Conservation (phyloP, 73 alveolate species). For the Paramecium caudatum region DNA sequence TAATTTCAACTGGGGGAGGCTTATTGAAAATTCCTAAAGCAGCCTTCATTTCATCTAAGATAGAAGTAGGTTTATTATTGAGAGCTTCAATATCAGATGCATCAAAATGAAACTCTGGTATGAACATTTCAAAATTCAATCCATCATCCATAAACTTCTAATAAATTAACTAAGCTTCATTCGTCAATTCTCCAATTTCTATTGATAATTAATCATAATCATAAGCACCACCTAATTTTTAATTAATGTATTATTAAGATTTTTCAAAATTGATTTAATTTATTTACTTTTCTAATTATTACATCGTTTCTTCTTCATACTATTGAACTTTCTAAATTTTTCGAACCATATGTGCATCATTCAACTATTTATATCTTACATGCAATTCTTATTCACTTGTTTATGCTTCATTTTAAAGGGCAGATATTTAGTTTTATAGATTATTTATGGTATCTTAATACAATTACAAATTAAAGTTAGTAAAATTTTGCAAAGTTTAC, state of each 20-base stretch:
- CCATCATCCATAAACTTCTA: background rate
- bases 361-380: conserved; percentile 52
- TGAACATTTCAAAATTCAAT: conserved; percentile 18
- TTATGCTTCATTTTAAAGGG: conserved; percentile 40
- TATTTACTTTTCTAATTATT: conserved; percentile 5
- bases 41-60: conserved; percentile 59
- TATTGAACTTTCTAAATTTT: background rate
- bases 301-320: conserved; percentile 32
- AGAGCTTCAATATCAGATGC: background rate
- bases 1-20: conserved; percentile 10
- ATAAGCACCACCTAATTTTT: conserved; percentile 51
- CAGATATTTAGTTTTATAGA: conserved; percentile 42
- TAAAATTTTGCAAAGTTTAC: background rate
- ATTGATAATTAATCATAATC: conserved; percentile 16
- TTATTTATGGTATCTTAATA: conserved; percentile 53
- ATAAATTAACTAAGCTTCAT: background rate
- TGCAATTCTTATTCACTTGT: conserved; percentile 57
- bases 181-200: conserved; percentile 7
- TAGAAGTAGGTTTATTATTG: conserved; percentile 42
- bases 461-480: conserved; percentile 27
- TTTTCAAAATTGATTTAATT: conserved; percentile 15
- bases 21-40: conserved; percentile 14
- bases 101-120: conserved; percentile 49
- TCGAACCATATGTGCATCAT: conserved; percentile 37
- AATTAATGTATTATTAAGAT: conserved; percentile 9